Evolutionary conservation across 2,329 filamentous ascomycete species (phyloP), one percentile per base, ranked within the genome.

Genomic region (Fusarium poae): DNA sequence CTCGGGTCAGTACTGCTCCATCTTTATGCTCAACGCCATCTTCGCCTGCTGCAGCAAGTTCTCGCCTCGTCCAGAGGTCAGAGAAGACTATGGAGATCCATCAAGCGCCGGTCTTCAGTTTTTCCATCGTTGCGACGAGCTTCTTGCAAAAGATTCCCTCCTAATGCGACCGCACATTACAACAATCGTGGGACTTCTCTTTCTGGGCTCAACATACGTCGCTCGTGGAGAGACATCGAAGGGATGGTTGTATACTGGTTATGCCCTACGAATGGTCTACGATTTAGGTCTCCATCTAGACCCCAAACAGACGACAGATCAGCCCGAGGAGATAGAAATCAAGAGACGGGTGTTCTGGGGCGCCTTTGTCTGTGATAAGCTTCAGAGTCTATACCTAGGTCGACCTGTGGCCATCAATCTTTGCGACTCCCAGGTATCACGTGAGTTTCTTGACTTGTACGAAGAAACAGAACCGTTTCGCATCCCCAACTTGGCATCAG

Each of bases 331-430:
- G 4, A 57, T 62, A 11, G 57, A 62, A 13, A 62, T 62, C 13
- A 30, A 52, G 2, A 13, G 60, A 10, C 21, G 60, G 2, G 48
- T 62, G 0, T 62, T 62, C 5, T 62, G 60, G 60, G 60, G 60
- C 0, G 25, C 49, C 0, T 62, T 63, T 8, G 61, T 91, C 89
- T 71, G 88, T 89, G 60, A 62, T 13, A 62, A 62, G 1, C 29
- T 62, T 0, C 60, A 62, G 3, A 62, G 60, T 18, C 25, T 62
- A 0, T 62, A 62, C 2, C 25, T 62, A 48, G 60, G 60, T 9
- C 46, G 60, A 8, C 57, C 60, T 9, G 60, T 62, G 1, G 60
- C 49, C 2, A 57, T 62, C 2, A 62, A 57, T 6, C 35, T 62
- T 1, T 37, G 20, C 0, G 60, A 62, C 25, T 62, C 42, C 2